Base-by-base conservation (phyloP, 2,329 filamentous ascomycete genomes). In the Colletotrichum tofieldiae region DNA sequence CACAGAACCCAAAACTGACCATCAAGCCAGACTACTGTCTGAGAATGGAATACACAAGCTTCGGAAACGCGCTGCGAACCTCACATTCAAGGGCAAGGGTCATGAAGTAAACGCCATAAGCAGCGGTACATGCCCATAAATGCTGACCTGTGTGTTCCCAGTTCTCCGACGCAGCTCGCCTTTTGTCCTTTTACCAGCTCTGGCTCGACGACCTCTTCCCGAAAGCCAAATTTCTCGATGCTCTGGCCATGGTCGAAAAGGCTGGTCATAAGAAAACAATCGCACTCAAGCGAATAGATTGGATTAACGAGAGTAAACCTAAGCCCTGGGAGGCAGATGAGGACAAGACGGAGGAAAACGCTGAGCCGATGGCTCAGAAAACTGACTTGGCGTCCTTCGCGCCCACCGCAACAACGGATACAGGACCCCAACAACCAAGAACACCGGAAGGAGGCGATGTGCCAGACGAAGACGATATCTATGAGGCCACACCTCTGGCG, bases 141-240 rank as follows among this genome's bases (percentile, higher is more conserved):
- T 55, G 18, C 45, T 62, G 29, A 62, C 4, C 37, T 11, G 18
- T 32, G n/a, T 14, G 16, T 18, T 54, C 43, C 1, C 65, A 96
- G 92, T 98, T 96, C 82, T 92, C 93, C 23, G 96, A 99, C 79
- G 90, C 95, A 14, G 89, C 92, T 0, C 90, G 92, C 20, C 88
- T 99, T 32, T 87, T 99, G 59, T 94, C 93, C 32, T 94, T 97
- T 80, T 99, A 98, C 80, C 96, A 98, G 80, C 83, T 98, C 67
- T 99, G 96, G 96, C 92, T 99, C 2, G 96, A 99, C 82, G 95
- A 98, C 78, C 86, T 99, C 16, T 99, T 95, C 78, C 96, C 96
- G 16, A 95, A 97, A 78, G 96, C 96, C 6, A 96, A 95, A 78
- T 99, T 99, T 78, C 89, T 93, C 59, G 96, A 99, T 78, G 96